Percentiles rank a stretch among this genome's conserved stretches.
These are phyloP conservation scores for Colletotrichum higginsianum DNA, from an alignment of 2,329 filamentous ascomycete species.

Conservation along the genomic window DNA sequence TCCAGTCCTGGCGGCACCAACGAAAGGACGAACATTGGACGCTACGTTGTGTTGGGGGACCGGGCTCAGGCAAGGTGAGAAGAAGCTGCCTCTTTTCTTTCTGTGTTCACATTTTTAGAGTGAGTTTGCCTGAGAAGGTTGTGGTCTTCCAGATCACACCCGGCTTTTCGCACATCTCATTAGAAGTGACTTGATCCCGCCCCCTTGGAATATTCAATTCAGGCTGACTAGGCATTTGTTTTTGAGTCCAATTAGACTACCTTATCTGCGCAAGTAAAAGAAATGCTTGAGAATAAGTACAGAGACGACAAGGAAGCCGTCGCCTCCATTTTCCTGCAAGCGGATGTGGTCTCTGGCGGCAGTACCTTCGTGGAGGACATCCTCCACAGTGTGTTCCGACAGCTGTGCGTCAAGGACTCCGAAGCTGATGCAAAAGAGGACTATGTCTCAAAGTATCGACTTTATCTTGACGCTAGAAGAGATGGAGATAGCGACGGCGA, in stretches of 20 bases:
- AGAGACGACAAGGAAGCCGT: neutral
- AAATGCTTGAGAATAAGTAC: neutral
- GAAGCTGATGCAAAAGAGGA: neutral
- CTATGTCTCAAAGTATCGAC: neutral
- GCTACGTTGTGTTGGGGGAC: conserved; percentile 15
- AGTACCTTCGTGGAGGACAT: neutral
- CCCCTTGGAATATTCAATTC: neutral
- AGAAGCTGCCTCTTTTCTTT: neutral
- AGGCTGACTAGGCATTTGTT: neutral
- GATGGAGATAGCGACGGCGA: conserved; percentile 5
- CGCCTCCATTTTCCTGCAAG: neutral
- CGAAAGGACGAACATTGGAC: conserved; percentile 1
- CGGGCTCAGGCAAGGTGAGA: conserved; percentile 28
- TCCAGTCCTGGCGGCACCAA: conserved; percentile 2
- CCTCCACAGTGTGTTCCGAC: neutral
- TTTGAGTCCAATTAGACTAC: neutral
- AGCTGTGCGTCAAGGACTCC: neutral
- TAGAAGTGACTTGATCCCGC: too few relatives aligned
- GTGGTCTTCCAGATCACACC: neutral
- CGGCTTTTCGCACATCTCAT: too few relatives aligned
- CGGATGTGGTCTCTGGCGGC: neutral
- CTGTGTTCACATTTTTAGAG: neutral
- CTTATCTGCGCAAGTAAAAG: neutral
- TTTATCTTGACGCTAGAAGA: conserved; percentile 9
- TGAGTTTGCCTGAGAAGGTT: neutral